These are phyloP conservation scores for Russula compacta DNA, from an alignment of 768 basidiomycete species.

Conservation along the genomic window DNA sequence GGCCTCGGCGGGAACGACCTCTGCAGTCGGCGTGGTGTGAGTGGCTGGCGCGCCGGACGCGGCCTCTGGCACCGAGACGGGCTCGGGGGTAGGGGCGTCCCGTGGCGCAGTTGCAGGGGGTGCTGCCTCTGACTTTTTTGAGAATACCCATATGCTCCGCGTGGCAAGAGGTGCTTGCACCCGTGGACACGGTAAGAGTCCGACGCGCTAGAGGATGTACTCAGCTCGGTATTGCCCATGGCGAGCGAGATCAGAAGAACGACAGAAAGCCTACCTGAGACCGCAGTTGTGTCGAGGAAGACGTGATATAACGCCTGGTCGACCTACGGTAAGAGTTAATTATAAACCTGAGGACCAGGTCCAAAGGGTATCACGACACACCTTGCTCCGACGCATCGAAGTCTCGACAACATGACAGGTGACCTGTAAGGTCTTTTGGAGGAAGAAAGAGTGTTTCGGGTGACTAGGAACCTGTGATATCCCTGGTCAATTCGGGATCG, in stretches of 20 bases:
- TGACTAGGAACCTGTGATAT: background rate
- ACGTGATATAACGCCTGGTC: constrained; percentile 1
- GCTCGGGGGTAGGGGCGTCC: background rate
- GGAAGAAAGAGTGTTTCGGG: background rate
- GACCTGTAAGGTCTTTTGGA: constrained; percentile 3
- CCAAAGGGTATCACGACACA: background rate
- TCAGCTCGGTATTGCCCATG: background rate
- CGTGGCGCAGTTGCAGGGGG: background rate
- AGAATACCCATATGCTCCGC: constrained; percentile 14
- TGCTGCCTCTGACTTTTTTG: background rate
- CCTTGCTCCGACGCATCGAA: constrained; percentile 11
- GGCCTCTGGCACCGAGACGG: background rate
- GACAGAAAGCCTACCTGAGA: background rate
- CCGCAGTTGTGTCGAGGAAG: background rate
- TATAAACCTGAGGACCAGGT: background rate
- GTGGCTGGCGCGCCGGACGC: background rate
- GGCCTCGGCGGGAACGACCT: background rate
- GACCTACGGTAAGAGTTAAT: background rate
- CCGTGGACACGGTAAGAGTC: background rate
- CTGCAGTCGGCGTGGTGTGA: background rate
- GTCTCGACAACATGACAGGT: constrained; percentile 10
- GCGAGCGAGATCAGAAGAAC: background rate
- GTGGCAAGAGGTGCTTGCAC: background rate
- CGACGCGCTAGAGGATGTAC: constrained; percentile 3
- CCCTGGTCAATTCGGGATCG: background rate